Base-by-base conservation (phyloP, 257 asterid species). In the Gentiana straminea region DNA sequence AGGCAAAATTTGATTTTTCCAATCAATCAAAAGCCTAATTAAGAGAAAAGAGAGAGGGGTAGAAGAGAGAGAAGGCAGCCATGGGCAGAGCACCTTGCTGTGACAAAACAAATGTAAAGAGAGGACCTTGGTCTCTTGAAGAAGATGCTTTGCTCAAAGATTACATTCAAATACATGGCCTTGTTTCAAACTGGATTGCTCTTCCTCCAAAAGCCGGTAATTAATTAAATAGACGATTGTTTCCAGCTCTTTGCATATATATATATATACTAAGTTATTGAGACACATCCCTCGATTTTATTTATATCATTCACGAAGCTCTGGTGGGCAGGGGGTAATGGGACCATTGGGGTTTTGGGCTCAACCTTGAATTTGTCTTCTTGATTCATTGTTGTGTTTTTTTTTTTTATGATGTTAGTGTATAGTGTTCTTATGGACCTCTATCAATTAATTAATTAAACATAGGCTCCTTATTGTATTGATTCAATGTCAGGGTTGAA, bases 61-160 rank as follows among this genome's bases (percentile, higher is more conserved):
- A 51, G 38, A 38, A 33, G 15, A 58, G 32, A 39, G 52, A 51
- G 60, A 53, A 33, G 59, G 46, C 49, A 69, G 73, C 72, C 51
- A 87, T 87, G 96, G 94, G 96, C 60, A 82, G 96, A 74, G 87
- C 87, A 43, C 94, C 94, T 36, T 87, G 96, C 56, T 87, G 94
- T 67, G 96, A 87, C 75, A 87, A 87, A 65, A 87, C 78, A 43
- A 84, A 75, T 68, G 96, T 84, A 75, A 87, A 84, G 84, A 87
- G 64, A 72, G 96, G 96, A 38, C 84, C 96, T 55, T 87, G 96
- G 96, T 84, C 96, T 1, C 90, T 93, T 39, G 96, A 87, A 63
- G 96, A 87, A 80, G 96, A 87, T 64, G 93, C 72, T 2, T 78
- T 77, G 74, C 79, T 87, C 0, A 87, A 78, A 47, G 80, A 80